Evolutionary conservation across 73 alveolate species (phyloP), one percentile per base, ranked within the genome.

Genomic region (Urostyla sp.): DNA sequence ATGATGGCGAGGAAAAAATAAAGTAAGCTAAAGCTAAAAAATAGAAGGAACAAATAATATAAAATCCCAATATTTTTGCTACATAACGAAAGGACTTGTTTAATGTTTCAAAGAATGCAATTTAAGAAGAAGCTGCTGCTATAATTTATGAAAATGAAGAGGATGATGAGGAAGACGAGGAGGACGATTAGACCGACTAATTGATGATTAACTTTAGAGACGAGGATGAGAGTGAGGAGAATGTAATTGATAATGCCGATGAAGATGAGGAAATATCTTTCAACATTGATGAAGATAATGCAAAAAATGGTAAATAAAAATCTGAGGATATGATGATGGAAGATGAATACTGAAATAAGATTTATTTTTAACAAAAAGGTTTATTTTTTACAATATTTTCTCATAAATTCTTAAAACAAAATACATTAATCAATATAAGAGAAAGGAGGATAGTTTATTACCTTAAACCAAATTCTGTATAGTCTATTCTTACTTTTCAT

Each of bases 201-300:
- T 13, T 13, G 63, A 20, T 7, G 6, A 48, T 46, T 30, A 23
- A 36, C 6, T n/a, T 34, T 7, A n/a, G 15, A 8, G 28, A 46
- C 34, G 34, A 46, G 40, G 58, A 30, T 1, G 18, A 18, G 4
- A 35, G 23, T 4, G 38, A 46, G 16, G 30, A 4, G 40, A 54
- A 49, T 8, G 83, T 27, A 20, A 32, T 32, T 27, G 77, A 60
- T 30, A 56, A 56, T 7, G 77, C 21, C 8, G 58, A 34, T 24
- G 77, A 60, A 8, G 83, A 69, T 18, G 83, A 69, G 69, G 83
- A 69, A 24, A 45, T 69, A 40, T n/a, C n/a, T n/a, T n/a, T n/a
- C n/a, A n/a, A n/a, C n/a, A n/a, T n/a, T n/a, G n/a, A n/a, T n/a
- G n/a, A n/a, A n/a, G n/a, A n/a, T n/a, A n/a, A n/a, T n/a, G n/a